Evolutionary conservation across 2,329 filamentous ascomycete species (phyloP).

Genomic region (Botryosphaeria dothidea): DNA sequence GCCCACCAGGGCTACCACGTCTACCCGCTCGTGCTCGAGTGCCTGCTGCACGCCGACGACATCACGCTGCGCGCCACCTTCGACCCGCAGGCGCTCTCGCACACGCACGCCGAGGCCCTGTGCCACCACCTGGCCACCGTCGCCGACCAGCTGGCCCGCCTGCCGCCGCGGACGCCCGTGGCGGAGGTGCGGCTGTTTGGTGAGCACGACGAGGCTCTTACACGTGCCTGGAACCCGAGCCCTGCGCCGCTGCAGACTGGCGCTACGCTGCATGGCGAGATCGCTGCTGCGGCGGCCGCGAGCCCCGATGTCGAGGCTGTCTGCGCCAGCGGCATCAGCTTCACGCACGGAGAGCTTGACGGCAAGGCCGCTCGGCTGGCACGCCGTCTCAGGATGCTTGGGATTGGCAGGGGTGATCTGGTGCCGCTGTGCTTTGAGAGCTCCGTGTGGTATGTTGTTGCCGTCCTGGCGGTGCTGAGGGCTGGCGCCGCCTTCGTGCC

Average conservation of each 20-base stretch:
- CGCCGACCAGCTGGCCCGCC: not conserved
- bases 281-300: slow-evolving; percentile 40
- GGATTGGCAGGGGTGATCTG: not conserved
- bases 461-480: slow-evolving; percentile 39
- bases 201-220: not conserved
- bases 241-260: slow-evolving; percentile 28
- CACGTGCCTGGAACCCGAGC: not conserved
- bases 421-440: slow-evolving; percentile 7
- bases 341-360: slow-evolving; percentile 51
- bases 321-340: slow-evolving; percentile 53
- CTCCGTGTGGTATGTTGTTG: slow-evolving; percentile 31
- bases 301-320: slow-evolving; percentile 47
- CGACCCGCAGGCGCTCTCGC: not conserved
- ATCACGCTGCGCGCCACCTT: not conserved
- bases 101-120: slow-evolving; percentile 12
- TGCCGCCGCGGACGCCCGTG: not conserved
- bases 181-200: not conserved
- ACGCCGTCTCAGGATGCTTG: slow-evolving; percentile 35
- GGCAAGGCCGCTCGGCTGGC: slow-evolving; percentile 34
- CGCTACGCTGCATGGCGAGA: slow-evolving; percentile 49
- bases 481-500: slow-evolving; percentile 27
- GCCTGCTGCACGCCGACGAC: not conserved
- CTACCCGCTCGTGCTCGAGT: slow-evolving; percentile 21
- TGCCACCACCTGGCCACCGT: slow-evolving; percentile 1
- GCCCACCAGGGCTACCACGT: not conserved